Evolutionary conservation across 768 basidiomycete genomes (phyloP), one percentile per base, ranked within the genome.

Genomic region (Rickenella mellea): DNA sequence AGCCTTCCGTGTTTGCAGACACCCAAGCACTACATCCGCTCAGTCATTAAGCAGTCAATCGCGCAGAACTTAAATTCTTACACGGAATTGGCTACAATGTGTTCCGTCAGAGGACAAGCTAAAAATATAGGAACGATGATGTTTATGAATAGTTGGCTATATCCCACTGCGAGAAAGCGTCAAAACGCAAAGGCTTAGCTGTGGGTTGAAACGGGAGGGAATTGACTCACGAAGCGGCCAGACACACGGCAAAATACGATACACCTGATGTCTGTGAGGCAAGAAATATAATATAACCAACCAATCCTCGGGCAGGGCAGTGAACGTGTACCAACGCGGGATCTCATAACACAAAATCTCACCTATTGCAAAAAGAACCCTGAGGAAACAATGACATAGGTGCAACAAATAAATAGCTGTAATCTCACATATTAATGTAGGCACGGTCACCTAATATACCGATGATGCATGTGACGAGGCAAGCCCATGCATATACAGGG

Each of bases 401-500:
- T 42, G 15, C 11, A 25, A 8, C 12, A 12, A 27, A 27, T n/a
- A 26, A 27, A 48, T 15, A 43, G 45, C 2, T 25, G 17, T 9
- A 15, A 33, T n/a, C 74, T 48, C 50, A 80, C 80, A 83, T 55
- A 48, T 82, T 83, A 41, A 82, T 73, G 47, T 71, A 63, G 30
- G 65, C 75, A 17, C 80, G 67, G 52, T 85, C 83, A 19, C 80
- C 80, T 19, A 76, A 49, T 44, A 78, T 66, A 14, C 83, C 83
- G 35, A 83, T 62, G 25, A 64, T 44, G 46, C 73, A 69, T 4
- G 85, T 87, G 51, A 83, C 62, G 27, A 83, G 56, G 50, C 82
- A 82, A 15, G 78, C 76, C 73, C 80, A 83, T 5, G 69, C 73
- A 53, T 87, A 87, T 22, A 86, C 80, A 1, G 85, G 84, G 3